phyloP scores from a whole-genome alignment of 1,139 yeast species.

The Magnusiomyces paraingens region DNA sequence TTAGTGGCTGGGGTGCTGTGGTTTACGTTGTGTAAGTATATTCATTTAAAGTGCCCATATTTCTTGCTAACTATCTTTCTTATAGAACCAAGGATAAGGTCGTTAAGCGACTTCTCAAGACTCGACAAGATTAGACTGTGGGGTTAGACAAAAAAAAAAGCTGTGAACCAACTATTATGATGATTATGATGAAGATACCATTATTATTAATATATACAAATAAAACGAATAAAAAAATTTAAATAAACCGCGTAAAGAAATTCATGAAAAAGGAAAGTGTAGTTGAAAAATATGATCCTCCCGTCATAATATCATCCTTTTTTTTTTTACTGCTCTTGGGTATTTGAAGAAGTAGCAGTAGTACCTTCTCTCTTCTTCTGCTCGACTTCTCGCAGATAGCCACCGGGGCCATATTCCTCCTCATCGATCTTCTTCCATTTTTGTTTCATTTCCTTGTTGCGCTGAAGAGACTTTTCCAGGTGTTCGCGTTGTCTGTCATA shows the following conservation, averaged over 20 bases:
- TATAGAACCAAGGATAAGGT: slow-evolving; percentile 75
- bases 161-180: neutral
- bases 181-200: no score
- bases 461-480: slow-evolving; percentile 44
- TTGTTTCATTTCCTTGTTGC: slow-evolving; percentile 47
- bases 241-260: neutral
- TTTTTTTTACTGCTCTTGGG: neutral
- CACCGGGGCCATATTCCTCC: slow-evolving; percentile 75
- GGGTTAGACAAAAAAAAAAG: neutral
- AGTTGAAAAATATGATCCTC: neutral
- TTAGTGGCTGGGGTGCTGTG: slow-evolving; percentile 98
- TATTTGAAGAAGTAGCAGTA: neutral
- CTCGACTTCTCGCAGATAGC: slow-evolving; percentile 55
- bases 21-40: slow-evolving; percentile 59
- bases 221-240: no score
- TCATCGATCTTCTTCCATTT: slow-evolving; percentile 61
- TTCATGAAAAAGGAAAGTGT: neutral
- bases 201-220: no score
- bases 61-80: neutral
- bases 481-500: slow-evolving; percentile 59
- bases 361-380: neutral
- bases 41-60: neutral
- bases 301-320: neutral
- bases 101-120: slow-evolving; percentile 76
- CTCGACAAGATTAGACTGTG: slow-evolving; percentile 72